Evolutionary conservation across 1,284 basidiomycete species (phyloP).

Genomic region (Puccinia novopanici): DNA sequence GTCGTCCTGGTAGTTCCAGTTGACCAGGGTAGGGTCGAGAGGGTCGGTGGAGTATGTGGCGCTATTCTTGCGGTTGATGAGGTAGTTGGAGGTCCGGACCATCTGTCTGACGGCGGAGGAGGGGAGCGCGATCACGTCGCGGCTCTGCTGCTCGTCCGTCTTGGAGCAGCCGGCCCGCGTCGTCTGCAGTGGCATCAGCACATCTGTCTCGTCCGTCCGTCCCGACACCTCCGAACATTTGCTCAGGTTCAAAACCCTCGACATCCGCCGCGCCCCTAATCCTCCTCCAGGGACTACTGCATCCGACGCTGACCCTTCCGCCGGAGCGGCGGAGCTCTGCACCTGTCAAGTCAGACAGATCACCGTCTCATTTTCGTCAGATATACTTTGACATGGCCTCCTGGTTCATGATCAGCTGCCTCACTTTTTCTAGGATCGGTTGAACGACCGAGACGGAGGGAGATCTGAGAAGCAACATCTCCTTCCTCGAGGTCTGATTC

Average conservation of each 20-base stretch:
- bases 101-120: constrained; percentile 31
- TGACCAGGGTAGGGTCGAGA: not conserved
- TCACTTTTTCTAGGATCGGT: constrained; percentile 9
- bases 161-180: not conserved
- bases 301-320: not conserved
- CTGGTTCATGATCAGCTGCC: not conserved
- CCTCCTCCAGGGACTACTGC: not conserved
- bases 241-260: constrained; percentile 1
- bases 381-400: not conserved
- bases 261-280: constrained; percentile 18
- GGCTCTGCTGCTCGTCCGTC: not conserved
- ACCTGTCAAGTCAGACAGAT: not conserved
- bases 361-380: too few species aligned
- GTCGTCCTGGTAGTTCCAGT: constrained; percentile 23
- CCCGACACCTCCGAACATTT: not conserved
- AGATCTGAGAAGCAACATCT: constrained; percentile 27
- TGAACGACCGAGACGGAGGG: constrained; percentile 13
- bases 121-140: constrained; percentile 7
- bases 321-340: not conserved
- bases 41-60: not conserved
- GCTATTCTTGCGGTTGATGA: constrained; percentile 34
- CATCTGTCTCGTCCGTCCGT: constrained; percentile 3
- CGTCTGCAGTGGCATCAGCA: constrained; percentile 11
- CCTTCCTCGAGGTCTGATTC: constrained; percentile 1
- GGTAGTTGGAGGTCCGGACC: constrained; percentile 20